These are phyloP conservation scores for Serendipita sp. DNA, from an alignment of 768 basidiomycete species.

Conservation along the genomic window DNA sequence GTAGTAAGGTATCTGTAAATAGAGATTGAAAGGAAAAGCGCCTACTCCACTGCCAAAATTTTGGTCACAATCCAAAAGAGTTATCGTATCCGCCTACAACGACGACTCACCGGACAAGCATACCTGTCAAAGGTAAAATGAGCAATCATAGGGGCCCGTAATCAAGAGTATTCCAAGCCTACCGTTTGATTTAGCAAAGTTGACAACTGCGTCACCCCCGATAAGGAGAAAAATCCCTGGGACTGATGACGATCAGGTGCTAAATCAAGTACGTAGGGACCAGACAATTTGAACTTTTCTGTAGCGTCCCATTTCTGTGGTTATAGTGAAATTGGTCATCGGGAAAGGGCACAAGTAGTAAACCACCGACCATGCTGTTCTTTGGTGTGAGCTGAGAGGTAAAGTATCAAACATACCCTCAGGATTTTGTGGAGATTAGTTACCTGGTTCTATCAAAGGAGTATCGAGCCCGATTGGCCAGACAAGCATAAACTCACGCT, in stretches of 20 bases:
- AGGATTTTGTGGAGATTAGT: background rate
- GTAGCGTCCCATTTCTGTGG: background rate
- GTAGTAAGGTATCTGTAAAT: background rate
- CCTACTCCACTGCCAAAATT: no score
- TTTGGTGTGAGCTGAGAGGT: background rate
- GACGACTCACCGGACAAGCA: background rate
- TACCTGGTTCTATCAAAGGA: background rate
- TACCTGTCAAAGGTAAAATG: background rate
- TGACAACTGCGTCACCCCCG: constrained; percentile 4
- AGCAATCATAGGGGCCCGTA: no score
- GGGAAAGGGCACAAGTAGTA: background rate
- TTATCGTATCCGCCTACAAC: no score
- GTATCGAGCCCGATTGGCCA: background rate
- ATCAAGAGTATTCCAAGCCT: background rate
- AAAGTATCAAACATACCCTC: background rate
- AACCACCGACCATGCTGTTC: background rate
- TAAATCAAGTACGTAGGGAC: no score
- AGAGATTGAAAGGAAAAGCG: no score
- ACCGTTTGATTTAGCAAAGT: constrained; percentile 6
- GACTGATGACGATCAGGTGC: background rate
- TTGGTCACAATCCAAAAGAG: no score
- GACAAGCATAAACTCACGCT: no score
- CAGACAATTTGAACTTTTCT: background rate
- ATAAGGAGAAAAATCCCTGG: background rate
- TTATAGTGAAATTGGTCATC: background rate